Evolutionary conservation across 148 eudicot species (phyloP), one percentile per base, ranked within the genome.

Genomic region (Vaccinium macrocarpon): DNA sequence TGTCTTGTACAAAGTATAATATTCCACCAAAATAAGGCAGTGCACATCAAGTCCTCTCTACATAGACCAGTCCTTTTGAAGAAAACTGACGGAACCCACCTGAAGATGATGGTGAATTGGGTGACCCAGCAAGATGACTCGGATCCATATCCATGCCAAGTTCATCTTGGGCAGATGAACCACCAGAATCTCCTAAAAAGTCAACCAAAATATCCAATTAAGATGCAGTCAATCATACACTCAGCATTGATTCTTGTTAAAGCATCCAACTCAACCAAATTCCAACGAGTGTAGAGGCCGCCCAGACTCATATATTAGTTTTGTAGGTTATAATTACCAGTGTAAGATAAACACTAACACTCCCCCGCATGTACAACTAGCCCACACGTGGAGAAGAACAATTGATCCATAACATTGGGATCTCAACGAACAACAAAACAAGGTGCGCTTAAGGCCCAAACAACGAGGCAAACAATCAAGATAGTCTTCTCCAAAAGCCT

Each of bases 61-160:
- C 94, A 92, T 87, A 96, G 91, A 89, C 82, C 91, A 91, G 93
- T 93, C 98, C 99, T 91, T 95, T 94, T 89, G 97, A 92, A 93
- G 95, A 95, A 89, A 90, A 89, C 92, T 92, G 94, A 92, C 92
- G 88, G 95, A 95, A 97, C 99, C 99, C 97, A 97, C 99, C 99
- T 97, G 99, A 96, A 92, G 99, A 92, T 82, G 94, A 91, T 85
- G 99, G 98, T 92, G 98, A 95, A 91, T 86, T 86, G 88, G 99
- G 93, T 86, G 90, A 91, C 88, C 92, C 92, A 16, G 88, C 92
- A 83, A 78, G 90, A 82, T 72, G 88, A 84, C 91, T 90, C 62
- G 91, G 82, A 89, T 95, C 91, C 84, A 81, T 87, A 76, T 92
- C 93, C 87, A 91, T 92, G 90, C 90, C 98, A 89, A 86, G 92